phyloP scores from a whole-genome alignment of 179 eudicot genomes.

The Dionaea muscipula region DNA sequence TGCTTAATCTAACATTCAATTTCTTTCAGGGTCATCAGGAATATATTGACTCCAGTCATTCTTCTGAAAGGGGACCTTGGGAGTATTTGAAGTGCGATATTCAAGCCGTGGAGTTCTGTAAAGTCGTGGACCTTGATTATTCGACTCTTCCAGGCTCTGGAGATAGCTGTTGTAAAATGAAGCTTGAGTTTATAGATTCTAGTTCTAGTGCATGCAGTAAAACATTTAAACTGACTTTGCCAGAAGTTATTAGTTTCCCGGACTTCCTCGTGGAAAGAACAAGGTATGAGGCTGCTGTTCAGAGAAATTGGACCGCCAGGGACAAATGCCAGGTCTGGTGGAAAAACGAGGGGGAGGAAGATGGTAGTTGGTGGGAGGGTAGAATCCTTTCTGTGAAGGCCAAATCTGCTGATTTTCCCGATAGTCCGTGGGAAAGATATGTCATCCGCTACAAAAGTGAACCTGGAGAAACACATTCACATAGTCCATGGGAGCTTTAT shows the following conservation, averaged over 20 bases:
- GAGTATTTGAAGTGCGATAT: conserved; percentile 40
- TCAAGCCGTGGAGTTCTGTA: conserved; percentile 74
- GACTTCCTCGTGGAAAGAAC: conserved; percentile 81
- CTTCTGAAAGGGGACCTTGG: conserved; percentile 57
- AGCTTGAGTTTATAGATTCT: conserved; percentile 49
- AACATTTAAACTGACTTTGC: conserved; percentile 61
- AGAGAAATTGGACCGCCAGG: conserved; percentile 59
- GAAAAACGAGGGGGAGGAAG: conserved; percentile 64
- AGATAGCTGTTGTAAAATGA: conserved; percentile 86
- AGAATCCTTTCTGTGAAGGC: conserved; percentile 47
- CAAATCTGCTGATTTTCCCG: conserved; percentile 67
- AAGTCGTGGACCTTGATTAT: conserved; percentile 47
- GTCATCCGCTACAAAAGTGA: conserved; percentile 58
- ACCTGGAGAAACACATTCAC: conserved; percentile 45
- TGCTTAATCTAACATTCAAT: background rate
- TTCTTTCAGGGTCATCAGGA: conserved; percentile 71
- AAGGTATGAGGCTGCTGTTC: conserved; percentile 60
- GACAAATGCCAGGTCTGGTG: conserved; percentile 98
- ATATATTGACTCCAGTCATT: conserved; percentile 24
- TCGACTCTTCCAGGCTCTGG: conserved; percentile 70
- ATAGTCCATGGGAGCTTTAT: conserved; percentile 92
- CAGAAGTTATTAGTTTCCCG: conserved; percentile 58
- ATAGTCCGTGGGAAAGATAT: conserved; percentile 92
- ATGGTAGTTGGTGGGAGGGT: conserved; percentile 95
- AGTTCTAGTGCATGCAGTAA: conserved; percentile 43